A percentile compares a stretch with the other conserved stretches of the same genome.
Evolutionary conservation across 2,329 filamentous ascomycete species (phyloP).

Genomic region (Metarhizium album): DNA sequence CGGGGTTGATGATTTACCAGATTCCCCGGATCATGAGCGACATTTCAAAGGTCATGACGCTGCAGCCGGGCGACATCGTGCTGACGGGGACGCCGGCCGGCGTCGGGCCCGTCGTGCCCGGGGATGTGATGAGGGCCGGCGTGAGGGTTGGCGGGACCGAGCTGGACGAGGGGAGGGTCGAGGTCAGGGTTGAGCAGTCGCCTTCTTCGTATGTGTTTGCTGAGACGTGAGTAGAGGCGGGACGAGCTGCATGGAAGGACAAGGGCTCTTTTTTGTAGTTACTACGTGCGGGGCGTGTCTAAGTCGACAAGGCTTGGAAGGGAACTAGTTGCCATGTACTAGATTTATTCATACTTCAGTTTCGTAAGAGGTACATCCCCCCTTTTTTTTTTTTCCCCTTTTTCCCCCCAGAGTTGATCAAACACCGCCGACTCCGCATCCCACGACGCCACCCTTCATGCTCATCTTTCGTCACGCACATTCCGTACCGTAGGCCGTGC

Average conservation of each 20-base stretch:
- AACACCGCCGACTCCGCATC: too few relatives aligned
- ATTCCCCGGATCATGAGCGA: conserved; percentile 82
- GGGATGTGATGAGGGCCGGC: conserved; percentile 79
- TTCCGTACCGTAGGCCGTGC: neutral
- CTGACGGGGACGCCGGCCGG: conserved; percentile 97
- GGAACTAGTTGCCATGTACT: too few relatives aligned
- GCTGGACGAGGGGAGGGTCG: conserved; percentile 72
- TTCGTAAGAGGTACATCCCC: too few relatives aligned
- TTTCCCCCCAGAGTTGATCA: too few relatives aligned
- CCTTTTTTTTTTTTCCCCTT: too few relatives aligned
- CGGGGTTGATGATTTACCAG: conserved; percentile 86
- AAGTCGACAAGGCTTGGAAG: too few relatives aligned
- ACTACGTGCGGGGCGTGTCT: too few relatives aligned
- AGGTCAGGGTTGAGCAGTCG: conserved; percentile 73
- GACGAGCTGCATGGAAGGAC: too few relatives aligned
- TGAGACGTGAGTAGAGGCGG: conserved; percentile 44
- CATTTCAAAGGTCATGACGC: conserved; percentile 89
- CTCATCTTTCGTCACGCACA: too few relatives aligned
- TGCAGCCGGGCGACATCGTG: conserved; percentile 85
- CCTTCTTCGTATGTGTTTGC: conserved; percentile 66
- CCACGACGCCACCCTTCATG: too few relatives aligned
- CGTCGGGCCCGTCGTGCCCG: conserved; percentile 73
- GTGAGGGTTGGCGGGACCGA: conserved; percentile 72
- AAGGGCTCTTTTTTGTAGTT: too few relatives aligned
- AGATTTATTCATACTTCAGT: too few relatives aligned